Percentiles rank a stretch among this genome's conserved stretches.
Conservation (phyloP, 768 basidiomycete genomes). For the Tricholoma terreum region DNA sequence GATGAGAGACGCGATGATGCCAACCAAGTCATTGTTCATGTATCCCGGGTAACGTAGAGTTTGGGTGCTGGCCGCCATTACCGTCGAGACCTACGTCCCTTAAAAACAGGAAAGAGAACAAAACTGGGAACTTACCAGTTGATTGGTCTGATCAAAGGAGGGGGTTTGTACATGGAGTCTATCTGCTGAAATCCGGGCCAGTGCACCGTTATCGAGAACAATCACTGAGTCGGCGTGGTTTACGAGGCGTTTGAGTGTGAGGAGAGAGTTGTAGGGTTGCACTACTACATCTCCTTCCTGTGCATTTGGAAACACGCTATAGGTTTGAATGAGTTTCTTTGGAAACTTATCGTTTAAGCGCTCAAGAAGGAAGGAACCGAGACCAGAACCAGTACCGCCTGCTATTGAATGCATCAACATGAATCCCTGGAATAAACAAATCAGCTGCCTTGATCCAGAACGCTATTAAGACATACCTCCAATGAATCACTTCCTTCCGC, state of each 20-base stretch:
- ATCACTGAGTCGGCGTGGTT: constrained; percentile 98
- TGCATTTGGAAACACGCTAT: constrained; percentile 96
- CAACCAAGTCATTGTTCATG: constrained; percentile 99
- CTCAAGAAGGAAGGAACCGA: constrained; percentile 97
- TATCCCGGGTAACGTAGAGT: constrained; percentile 97
- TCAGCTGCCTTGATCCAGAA: background rate
- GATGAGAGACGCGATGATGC: constrained; percentile 94
- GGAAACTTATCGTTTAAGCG: constrained; percentile 97
- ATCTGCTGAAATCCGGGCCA: constrained; percentile 91
- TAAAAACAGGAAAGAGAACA: background rate
- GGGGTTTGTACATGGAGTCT: constrained; percentile 84
- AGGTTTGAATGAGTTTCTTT: constrained; percentile 98
- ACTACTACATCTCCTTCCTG: constrained; percentile 96
- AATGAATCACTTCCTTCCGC: constrained; percentile 97
- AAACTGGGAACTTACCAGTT: constrained; percentile 53
- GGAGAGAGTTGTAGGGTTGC: constrained; percentile 94
- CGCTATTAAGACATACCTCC: constrained; percentile 55
- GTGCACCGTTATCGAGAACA: constrained; percentile 93
- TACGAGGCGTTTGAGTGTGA: constrained; percentile 89
- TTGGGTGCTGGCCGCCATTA: constrained; percentile 96
- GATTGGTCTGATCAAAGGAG: constrained; percentile 89
- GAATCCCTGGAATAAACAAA: constrained; percentile 68
- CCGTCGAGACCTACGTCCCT: constrained; percentile 79
- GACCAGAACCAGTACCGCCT: constrained; percentile 96
- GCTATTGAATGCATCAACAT: constrained; percentile 99